Conservation (phyloP, 2,329 filamentous ascomycete species). For the Fusarium temperatum region DNA sequence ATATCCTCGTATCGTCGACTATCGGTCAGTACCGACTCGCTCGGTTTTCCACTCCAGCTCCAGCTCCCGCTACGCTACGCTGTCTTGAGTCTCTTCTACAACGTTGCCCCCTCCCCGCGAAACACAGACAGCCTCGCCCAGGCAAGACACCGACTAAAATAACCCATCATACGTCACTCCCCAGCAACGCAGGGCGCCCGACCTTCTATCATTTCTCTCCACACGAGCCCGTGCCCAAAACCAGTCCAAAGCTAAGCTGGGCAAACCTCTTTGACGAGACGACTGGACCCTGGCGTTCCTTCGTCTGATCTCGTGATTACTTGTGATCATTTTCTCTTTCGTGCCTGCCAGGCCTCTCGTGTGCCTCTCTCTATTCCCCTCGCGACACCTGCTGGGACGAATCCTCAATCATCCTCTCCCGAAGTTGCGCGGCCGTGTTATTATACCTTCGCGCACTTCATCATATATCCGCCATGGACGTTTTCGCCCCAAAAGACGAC, state of each 20-base stretch:
- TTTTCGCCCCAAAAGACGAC: conserved; percentile 36
- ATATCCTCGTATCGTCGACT: conserved; percentile 4
- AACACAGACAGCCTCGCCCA: conserved; percentile 36
- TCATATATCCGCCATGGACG: conserved; percentile 36
- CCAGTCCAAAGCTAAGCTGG: conserved; percentile 9
- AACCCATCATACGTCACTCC: conserved; percentile 40
- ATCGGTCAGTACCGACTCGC: neutral
- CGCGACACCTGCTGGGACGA: conserved; percentile 12
- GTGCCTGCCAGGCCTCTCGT: conserved; percentile 1
- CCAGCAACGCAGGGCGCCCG: conserved; percentile 29
- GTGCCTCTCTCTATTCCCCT: neutral
- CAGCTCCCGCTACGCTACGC: neutral
- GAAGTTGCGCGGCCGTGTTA: conserved; percentile 7
- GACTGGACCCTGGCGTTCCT: conserved; percentile 24
- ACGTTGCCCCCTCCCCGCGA: conserved; percentile 27
- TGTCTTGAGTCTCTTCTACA: neutral
- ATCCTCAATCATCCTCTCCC: neutral
- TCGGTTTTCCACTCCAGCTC: neutral
- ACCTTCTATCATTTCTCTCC: conserved; percentile 25
- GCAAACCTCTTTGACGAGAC: conserved; percentile 24
- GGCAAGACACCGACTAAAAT: conserved; percentile 22
- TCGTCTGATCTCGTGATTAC: conserved; percentile 37
- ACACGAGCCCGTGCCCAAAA: conserved; percentile 24
- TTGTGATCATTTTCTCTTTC: conserved; percentile 17
- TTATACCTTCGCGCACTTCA: neutral